Evolutionary conservation across 2,329 filamentous ascomycete genomes (phyloP), one percentile per base, ranked within the genome.

Genomic region (Fusarium citri): DNA sequence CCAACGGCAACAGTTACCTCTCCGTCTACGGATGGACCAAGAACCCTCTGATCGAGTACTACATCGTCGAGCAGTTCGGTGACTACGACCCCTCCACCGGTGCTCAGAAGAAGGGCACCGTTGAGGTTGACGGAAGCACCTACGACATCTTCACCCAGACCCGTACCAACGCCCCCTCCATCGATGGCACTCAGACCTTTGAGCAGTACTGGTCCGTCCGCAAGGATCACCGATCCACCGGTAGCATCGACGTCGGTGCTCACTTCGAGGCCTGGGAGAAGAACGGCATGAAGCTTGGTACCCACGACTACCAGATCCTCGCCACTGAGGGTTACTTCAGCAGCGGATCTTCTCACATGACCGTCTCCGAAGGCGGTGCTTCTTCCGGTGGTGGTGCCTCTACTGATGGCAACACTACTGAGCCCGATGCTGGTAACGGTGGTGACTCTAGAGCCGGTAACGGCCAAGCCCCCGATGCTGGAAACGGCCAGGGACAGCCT

Each of bases 181-280:
- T 86, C 58, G 74, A 82, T 25, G 85, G 85, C 28, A 87, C 83
- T 25, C 64, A 72, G 42, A 86, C 83, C 49, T 87, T 87, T 75
- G 77, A 83, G 75, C 85, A 87, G 78, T 87, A 82, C 79, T 86
- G 83, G 84, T 84, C 82, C 20, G 82, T 88, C 31, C 82, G 86
- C 58, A 77, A 79, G 61, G 77, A 69, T 47, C 86, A 87, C 80
- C 81, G 85, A 49, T 79, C 80, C 20, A 78, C 81, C 42, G 87
- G 86, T 6, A 84, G 82, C 15, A 82, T 89, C 56, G 84, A 81
- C 22, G 80, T 81, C 6, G 78, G 76, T 25, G 83, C 81, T 64
- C 86, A 88, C 76, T 87, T 88, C 68, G 80, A 84, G 66, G 85
- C 85, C 8, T 88, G 86, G 86, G 75, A 76, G 23, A 79, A 80